These are phyloP conservation scores for Solanum hybrid DNA, from an alignment of 305 asterid genomes.

Conservation along the genomic window DNA sequence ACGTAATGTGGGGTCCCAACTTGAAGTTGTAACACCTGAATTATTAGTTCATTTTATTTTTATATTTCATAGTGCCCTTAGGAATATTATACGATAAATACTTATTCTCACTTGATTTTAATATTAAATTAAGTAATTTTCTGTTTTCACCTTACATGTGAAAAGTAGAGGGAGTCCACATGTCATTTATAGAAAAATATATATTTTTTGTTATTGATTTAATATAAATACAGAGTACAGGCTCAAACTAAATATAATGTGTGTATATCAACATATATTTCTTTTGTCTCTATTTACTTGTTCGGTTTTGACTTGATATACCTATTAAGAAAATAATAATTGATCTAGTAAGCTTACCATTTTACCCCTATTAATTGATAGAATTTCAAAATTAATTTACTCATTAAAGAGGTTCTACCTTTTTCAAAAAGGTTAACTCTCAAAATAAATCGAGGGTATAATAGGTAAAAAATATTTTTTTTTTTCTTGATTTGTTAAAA, in stretches of 20 bases:
- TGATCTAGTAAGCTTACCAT: too few relatives aligned
- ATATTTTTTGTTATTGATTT: neutral
- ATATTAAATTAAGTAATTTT: neutral
- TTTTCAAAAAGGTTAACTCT: too few relatives aligned
- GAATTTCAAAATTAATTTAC: too few relatives aligned
- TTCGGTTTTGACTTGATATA: too few relatives aligned
- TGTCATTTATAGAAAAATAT: neutral
- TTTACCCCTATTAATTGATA: too few relatives aligned
- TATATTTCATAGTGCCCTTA: neutral
- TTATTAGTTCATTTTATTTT: neutral
- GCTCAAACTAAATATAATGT: neutral
- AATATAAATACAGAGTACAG: too few relatives aligned
- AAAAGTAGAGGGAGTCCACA: neutral
- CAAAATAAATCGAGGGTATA: too few relatives aligned
- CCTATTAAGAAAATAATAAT: too few relatives aligned
- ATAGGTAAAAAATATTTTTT: too few relatives aligned
- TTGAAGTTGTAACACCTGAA: conserved; percentile 26
- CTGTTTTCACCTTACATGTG: neutral
- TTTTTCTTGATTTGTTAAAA: too few relatives aligned
- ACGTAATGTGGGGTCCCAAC: conserved; percentile 39
- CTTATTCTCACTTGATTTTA: neutral
- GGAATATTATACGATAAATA: neutral
- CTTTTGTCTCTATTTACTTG: too few relatives aligned
- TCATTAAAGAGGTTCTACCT: too few relatives aligned
- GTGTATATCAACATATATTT: neutral